A percentile compares a stretch with the other conserved stretches of the same genome.
These are phyloP conservation scores for Boehmeria nivea DNA, from an alignment of 306 rosid genomes.

Conservation along the genomic window DNA sequence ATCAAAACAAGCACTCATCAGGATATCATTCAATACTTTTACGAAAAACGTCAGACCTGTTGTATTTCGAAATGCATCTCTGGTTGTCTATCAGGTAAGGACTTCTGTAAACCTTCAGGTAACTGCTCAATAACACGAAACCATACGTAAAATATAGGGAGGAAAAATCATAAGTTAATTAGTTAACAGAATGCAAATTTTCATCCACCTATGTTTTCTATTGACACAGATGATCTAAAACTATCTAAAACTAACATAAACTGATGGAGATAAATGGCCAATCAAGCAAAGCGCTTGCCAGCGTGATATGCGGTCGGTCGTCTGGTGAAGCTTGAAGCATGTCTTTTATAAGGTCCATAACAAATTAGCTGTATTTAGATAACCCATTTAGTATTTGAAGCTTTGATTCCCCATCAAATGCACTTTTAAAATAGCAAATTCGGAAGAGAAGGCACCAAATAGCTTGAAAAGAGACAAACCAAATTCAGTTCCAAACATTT, in stretches of 20 bases:
- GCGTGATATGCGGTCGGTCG: conserved; percentile 99
- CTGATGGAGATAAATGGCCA: conserved; percentile 99
- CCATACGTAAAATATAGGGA: conserved; percentile 69
- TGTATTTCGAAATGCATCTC: conserved; percentile 38
- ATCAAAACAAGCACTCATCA: too few relatives aligned
- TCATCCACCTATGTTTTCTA: conserved; percentile 53
- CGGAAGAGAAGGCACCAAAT: conserved; percentile 99
- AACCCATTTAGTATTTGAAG: conserved; percentile 88
- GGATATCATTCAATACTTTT: too few relatives aligned
- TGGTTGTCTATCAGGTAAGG: conserved; percentile 82
- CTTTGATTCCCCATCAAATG: conserved; percentile 97
- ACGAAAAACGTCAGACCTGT: too few relatives aligned
- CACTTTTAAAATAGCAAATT: conserved; percentile 92
- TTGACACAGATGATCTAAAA: conserved; percentile 66
- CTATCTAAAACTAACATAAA: conserved; percentile 99
- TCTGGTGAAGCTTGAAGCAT: conserved; percentile 93
- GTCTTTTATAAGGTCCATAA: conserved; percentile 78
- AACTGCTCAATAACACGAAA: conserved; percentile 88
- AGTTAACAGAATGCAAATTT: conserved; percentile 34
- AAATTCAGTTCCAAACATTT: conserved; percentile 19
- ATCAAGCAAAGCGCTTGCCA: conserved; percentile 99
- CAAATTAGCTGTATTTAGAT: conserved; percentile 56
- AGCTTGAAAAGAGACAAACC: conserved; percentile 51
- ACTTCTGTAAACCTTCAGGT: conserved; percentile 73
- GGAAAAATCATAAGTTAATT: conserved; percentile 31